Conservation (phyloP, 768 basidiomycete genomes). For the Mycena alexandri region DNA sequence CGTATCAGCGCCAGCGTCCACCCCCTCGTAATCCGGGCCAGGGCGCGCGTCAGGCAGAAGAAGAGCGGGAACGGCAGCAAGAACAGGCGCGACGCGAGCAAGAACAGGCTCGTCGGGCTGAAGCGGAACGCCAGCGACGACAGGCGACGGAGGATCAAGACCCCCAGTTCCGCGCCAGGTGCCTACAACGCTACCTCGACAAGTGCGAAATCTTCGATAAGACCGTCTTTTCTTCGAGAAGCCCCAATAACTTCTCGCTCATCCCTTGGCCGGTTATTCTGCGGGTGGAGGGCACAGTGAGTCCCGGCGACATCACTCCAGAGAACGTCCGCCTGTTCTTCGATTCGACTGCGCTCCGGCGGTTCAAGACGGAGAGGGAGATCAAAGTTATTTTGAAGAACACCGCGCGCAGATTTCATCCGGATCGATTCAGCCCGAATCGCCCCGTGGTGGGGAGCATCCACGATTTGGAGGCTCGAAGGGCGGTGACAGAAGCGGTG, state of each 20-base stretch:
- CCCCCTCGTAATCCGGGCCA: not conserved
- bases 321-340: conserved; percentile 20
- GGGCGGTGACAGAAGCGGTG: not conserved
- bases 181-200: not conserved
- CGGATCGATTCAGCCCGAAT: conserved; percentile 10
- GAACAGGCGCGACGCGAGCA: not conserved
- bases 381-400: conserved; percentile 1
- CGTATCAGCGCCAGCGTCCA: conserved; percentile 8
- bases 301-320: not conserved
- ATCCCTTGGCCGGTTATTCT: conserved; percentile 16
- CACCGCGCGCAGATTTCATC: conserved; percentile 5
- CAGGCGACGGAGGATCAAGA: not conserved
- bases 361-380: conserved; percentile 2
- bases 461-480: not conserved
- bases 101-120: not conserved
- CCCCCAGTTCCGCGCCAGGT: not conserved
- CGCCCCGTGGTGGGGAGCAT: conserved; percentile 1
- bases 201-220: not conserved
- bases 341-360: not conserved
- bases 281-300: not conserved
- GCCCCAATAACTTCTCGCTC: conserved; percentile 6
- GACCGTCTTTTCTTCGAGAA: not conserved
- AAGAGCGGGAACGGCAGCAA: not conserved
- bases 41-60: not conserved
- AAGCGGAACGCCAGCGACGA: not conserved